Conservation (phyloP, 139 green algal genomes). For the Pedinophyceae sp. region DNA sequence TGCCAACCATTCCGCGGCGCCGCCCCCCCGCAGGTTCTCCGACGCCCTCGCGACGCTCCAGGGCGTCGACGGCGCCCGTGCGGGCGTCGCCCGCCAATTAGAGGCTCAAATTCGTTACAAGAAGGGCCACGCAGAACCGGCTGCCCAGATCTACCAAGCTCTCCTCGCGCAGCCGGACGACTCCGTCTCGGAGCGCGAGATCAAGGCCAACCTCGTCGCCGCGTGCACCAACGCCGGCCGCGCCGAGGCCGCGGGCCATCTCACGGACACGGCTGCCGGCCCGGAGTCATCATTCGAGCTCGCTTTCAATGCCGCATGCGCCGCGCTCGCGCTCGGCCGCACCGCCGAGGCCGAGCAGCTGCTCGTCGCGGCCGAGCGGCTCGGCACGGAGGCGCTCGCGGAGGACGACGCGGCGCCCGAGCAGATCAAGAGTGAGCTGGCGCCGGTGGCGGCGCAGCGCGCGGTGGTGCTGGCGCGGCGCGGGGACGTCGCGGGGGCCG, state of each 20-base stretch:
- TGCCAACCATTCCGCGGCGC: no score
- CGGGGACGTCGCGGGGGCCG: background rate
- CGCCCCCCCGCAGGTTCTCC: no score
- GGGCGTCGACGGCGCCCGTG: no score
- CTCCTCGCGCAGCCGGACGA: background rate
- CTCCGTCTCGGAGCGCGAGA: background rate
- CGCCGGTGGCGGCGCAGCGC: background rate
- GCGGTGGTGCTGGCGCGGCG: background rate
- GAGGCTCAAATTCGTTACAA: background rate
- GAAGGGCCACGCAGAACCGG: background rate
- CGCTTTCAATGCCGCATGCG: background rate
- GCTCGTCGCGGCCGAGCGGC: background rate
- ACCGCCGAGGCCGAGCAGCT: background rate
- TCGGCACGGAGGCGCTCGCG: background rate
- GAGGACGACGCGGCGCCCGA: background rate
- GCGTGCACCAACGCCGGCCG: background rate
- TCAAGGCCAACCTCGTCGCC: background rate
- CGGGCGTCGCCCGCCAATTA: no score
- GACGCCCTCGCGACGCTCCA: no score
- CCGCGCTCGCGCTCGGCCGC: background rate
- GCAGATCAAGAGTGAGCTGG: background rate
- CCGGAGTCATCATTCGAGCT: background rate
- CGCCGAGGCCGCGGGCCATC: background rate
- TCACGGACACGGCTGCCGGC: background rate
- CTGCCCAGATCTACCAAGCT: background rate